Percentiles rank a stretch among this genome's conserved stretches.
phyloP scores from a whole-genome alignment of 2,329 filamentous ascomycete genomes.

The Ustulina deusta region DNA sequence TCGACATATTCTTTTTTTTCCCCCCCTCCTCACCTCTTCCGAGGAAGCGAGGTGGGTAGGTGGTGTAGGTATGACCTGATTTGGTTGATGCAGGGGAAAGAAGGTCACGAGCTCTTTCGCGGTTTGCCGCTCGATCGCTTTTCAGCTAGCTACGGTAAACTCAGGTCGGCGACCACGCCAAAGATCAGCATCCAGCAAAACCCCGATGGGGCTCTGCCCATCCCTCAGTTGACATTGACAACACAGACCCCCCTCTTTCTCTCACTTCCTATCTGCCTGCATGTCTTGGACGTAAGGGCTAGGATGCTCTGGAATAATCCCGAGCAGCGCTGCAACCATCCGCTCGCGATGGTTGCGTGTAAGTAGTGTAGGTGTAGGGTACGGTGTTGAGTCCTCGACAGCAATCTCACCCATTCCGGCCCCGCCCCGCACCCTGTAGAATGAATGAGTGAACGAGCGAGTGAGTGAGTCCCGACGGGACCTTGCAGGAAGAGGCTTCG shows the following conservation, averaged over 20 bases:
- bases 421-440: conserved; percentile 30
- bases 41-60: not conserved
- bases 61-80: conserved; percentile 10
- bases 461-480: too few relatives aligned
- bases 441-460: too few relatives aligned
- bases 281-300: conserved; percentile 34
- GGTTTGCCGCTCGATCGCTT: conserved; percentile 25
- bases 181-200: conserved; percentile 34
- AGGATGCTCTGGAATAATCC: conserved; percentile 31
- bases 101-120: not conserved
- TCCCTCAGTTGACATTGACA: conserved; percentile 13
- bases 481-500: conserved; percentile 35
- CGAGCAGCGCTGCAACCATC: conserved; percentile 34
- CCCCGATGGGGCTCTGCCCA: conserved; percentile 27
- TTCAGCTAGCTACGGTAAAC: conserved; percentile 37
- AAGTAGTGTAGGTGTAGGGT: not conserved
- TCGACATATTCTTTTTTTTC: not conserved
- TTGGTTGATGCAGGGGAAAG: conserved; percentile 18
- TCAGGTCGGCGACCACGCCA: conserved; percentile 39
- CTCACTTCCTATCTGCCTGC: conserved; percentile 19
- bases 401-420: not conserved
- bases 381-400: conserved; percentile 8
- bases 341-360: conserved; percentile 9
- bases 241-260: conserved; percentile 1
- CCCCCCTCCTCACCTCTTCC: not conserved